Evolutionary conservation across 2,329 filamentous ascomycete species (phyloP).

Genomic region (Aplosporella prunicola): DNA sequence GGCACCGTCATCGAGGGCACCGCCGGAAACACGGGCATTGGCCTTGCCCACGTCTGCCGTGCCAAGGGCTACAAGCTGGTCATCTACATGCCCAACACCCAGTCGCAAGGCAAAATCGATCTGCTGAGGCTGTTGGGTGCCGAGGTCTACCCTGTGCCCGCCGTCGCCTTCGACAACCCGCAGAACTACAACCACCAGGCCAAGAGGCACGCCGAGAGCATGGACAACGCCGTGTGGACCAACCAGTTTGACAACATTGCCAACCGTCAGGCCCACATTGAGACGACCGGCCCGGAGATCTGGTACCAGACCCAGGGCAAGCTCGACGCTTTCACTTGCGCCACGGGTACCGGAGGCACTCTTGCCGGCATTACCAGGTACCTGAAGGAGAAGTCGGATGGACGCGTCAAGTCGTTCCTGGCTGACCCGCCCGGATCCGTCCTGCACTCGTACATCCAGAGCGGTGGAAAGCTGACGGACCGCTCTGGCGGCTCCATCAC

Average conservation of each 20-base stretch:
- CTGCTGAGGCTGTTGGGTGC: conserved; percentile 82
- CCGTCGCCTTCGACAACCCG: conserved; percentile 89
- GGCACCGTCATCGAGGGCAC: conserved; percentile 96
- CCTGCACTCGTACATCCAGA: conserved; percentile 82
- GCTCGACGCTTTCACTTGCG: conserved; percentile 89
- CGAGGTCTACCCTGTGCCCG: conserved; percentile 91
- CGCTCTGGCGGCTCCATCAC: conserved; percentile 82
- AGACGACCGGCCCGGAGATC: conserved; percentile 95
- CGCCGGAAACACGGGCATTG: conserved; percentile 95
- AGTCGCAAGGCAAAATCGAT: conserved; percentile 96
- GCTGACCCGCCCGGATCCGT: conserved; percentile 92
- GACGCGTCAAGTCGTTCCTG: conserved; percentile 75
- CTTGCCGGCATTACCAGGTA: conserved; percentile 82
- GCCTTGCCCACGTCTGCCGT: conserved; percentile 90
- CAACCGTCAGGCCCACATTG: conserved; percentile 87
- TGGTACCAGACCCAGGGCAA: conserved; percentile 84
- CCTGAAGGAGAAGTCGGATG: conserved; percentile 71
- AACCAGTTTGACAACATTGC: conserved; percentile 98
- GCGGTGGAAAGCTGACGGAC: conserved; percentile 74
- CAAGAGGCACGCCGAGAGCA: conserved; percentile 70
- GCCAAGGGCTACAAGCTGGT: conserved; percentile 87
- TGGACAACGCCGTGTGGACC: conserved; percentile 92
- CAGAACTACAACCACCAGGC: conserved; percentile 98
- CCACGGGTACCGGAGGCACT: conserved; percentile 86
- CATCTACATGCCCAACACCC: conserved; percentile 99